These are phyloP conservation scores for Fusarium sp. DNA, from an alignment of 2,329 filamentous ascomycete genomes.

Conservation along the genomic window DNA sequence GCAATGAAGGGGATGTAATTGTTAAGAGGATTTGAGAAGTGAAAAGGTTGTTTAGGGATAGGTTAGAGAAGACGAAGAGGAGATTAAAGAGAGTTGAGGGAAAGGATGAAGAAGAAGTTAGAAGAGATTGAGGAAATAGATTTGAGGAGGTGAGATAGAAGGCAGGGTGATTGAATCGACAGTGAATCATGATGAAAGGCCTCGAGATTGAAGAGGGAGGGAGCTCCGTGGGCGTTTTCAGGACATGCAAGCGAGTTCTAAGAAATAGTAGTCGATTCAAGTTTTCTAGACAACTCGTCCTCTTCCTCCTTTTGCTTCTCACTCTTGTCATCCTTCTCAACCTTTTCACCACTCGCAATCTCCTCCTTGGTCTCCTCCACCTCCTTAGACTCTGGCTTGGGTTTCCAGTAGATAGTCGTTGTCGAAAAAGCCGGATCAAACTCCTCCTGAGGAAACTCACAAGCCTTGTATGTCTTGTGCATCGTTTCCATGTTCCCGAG, in stretches of 20 bases:
- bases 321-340: background rate
- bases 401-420: constrained; percentile 50
- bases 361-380: background rate
- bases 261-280: constrained; percentile 40
- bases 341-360: background rate
- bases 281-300: constrained; percentile 30
- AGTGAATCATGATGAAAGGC: background rate
- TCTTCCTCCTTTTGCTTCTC: constrained; percentile 12
- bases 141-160: background rate
- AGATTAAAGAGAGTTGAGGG: background rate
- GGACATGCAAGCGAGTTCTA: constrained; percentile 3
- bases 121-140: background rate
- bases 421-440: constrained; percentile 45
- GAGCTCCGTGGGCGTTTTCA: background rate
- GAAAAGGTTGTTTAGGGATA: too few relatives aligned
- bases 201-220: background rate
- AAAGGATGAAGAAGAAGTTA: background rate
- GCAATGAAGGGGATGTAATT: too few relatives aligned
- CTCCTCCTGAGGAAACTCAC: constrained; percentile 44
- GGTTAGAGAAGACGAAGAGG: background rate
- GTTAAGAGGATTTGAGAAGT: too few relatives aligned
- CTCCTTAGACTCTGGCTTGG: background rate
- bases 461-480: constrained; percentile 37
- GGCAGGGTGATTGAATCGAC: background rate
- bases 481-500: constrained; percentile 45